Base-by-base conservation (phyloP, 2,329 filamentous ascomycete species). In the Pseudogymnoascus sp. region DNA sequence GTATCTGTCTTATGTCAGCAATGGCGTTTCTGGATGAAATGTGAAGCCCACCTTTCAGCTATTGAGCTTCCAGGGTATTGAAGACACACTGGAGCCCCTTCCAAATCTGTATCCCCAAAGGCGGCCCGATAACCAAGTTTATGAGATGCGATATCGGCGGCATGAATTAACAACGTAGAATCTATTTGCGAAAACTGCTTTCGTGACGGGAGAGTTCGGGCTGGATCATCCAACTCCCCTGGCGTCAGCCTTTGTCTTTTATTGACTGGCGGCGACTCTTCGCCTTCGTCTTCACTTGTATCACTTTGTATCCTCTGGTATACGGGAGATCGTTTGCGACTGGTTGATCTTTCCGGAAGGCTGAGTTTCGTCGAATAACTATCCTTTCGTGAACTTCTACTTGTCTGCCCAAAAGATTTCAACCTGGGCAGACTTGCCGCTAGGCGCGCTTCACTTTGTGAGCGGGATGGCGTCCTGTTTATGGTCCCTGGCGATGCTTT, bases 21-120 rank as follows among this genome's bases (percentile, higher is more conserved):
- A 18, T 8, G 39, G n/a, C 21, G 30, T 18, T 52, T 18, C 45
- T 18, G 23, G 62, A 56, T 34, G n/a, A 23, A 60, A 34, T 12
- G 30, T 26, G 19, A 23, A 39, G 35, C 60, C 57, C 76, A 88
- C 84, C 79, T 83, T 73, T 94, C 89, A 59, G 81, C 81, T 57
- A 79, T 79, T 60, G 83, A 81, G 63, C 79, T 77, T 71, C 89
- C 92, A 8, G 94, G 92, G 72, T 97, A 97, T 71, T 94, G 89
- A 66, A 97, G 75, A 69, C 85, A 77, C 61, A 95, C 82, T 9
- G 73, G 75, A 5, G 84, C 77, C 61, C 83, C 79, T 61, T 52
- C 45, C 45, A 52, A 26, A 19, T 83, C 76, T 55, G 76, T 73
- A 9, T 39, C 34, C 55, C 76, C 76, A 61, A 81, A 74, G 10